Evolutionary conservation across 768 basidiomycete genomes (phyloP), one percentile per base, ranked within the genome.

Genomic region (Lanmaoa pseudosensibilis): DNA sequence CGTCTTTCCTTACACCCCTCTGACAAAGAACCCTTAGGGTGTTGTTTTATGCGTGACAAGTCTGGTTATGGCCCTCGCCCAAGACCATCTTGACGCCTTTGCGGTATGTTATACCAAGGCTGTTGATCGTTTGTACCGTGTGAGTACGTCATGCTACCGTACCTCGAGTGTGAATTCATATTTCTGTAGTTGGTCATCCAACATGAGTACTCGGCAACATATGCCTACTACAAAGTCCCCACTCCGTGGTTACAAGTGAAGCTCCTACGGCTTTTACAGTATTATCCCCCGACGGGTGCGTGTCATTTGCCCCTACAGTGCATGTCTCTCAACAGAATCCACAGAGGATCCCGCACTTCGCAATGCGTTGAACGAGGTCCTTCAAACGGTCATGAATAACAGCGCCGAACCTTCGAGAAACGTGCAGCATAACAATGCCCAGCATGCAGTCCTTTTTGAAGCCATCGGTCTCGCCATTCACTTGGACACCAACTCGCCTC

Each of bases 241-340:
- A 91, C 91, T 23, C 96, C 96, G 1, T 98, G 96, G 97, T 77
- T 98, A 34, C 96, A 98, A 75, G 93, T 98, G 60, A 97, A 98
- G 71, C 82, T 99, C 3, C 78, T 99, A 15, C 88, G 94, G 23
- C 72, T 99, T 16, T 72, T 99, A 37, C 97, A 98, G 71, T 96
- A 97, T 71, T 98, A 98, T 69, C 87, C 96, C 8, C 92, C 97
- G 3, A 88, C 96, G 56, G 94, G 95, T 94, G 58, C 60, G 83
- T 70, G 27, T 16, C 12, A 32, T 37, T 52, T 50, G 6, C 39
- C 40, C 41, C 34, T 34, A 32, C 48, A 21, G 51, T 49, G 54
- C 36, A 47, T 46, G 5, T 50, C 50, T 39, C 44, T 60, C 52
- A 56, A 53, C 33, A 18, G 38, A 46, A 11, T n/a, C 40, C 21